Percentiles rank a stretch among this genome's conserved stretches.
Evolutionary conservation across 2,329 filamentous ascomycete species (phyloP).

Genomic region (Sarocladium kiliense): DNA sequence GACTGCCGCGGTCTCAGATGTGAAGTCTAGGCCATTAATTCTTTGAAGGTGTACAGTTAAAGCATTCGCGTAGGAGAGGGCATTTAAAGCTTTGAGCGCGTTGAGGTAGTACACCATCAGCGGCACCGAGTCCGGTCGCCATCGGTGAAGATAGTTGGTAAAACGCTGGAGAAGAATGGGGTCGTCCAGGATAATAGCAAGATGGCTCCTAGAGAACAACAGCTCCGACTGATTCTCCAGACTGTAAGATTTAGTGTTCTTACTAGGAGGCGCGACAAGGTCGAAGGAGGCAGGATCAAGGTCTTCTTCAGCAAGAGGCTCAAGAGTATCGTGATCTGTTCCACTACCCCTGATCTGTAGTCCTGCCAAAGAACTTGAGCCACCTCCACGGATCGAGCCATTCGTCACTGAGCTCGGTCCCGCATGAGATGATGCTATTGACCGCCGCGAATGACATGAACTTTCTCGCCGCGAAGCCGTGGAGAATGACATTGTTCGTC

Average conservation of each 20-base stretch:
- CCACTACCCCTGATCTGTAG: conserved; percentile 17
- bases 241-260: conserved; percentile 29
- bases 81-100: conserved; percentile 63
- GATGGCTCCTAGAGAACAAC: conserved; percentile 61
- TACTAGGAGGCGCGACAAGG: conserved; percentile 20
- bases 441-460: background rate
- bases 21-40: conserved; percentile 52
- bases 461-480: conserved; percentile 1
- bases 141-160: conserved; percentile 57
- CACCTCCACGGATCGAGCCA: background rate
- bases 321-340: conserved; percentile 23
- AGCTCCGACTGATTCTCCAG: conserved; percentile 60
- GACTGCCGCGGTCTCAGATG: conserved; percentile 38
- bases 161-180: conserved; percentile 60
- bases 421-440: background rate
- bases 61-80: conserved; percentile 67
- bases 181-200: conserved; percentile 60
- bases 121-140: conserved; percentile 58
- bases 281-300: conserved; percentile 33
- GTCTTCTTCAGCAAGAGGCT: conserved; percentile 30
- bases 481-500: background rate
- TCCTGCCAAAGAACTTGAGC: conserved; percentile 12
- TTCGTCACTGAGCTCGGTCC: background rate
- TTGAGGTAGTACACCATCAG: conserved; percentile 68
- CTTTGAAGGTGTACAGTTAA: conserved; percentile 36